A percentile compares a stretch with the other conserved stretches of the same genome.
These are phyloP conservation scores for Halenospora varia DNA, from an alignment of 495 filamentous ascomycete genomes.

Conservation along the genomic window DNA sequence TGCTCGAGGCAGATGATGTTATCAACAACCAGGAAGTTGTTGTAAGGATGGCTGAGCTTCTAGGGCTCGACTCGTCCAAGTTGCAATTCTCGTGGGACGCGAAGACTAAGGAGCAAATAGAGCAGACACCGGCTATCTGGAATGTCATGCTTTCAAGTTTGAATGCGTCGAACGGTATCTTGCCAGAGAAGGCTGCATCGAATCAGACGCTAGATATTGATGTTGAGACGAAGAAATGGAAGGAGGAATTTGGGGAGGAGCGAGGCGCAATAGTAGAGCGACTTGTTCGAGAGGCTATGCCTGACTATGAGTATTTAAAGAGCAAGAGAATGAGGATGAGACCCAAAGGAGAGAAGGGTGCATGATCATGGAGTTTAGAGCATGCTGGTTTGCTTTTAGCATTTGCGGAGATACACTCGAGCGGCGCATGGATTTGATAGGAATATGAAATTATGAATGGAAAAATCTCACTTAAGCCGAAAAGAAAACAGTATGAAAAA, in stretches of 20 bases:
- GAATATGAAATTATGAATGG: too few species aligned
- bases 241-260: constrained; percentile 41
- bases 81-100: constrained; percentile 37
- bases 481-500: too few species aligned
- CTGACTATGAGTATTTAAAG: constrained; percentile 44
- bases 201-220: constrained; percentile 33
- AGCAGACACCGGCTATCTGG: neutral
- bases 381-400: too few species aligned
- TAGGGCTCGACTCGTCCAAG: constrained; percentile 31
- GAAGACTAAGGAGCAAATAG: constrained; percentile 17
- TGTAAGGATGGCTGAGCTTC: constrained; percentile 28
- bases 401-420: too few species aligned
- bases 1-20: constrained; percentile 45
- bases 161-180: constrained; percentile 31
- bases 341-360: neutral
- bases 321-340: constrained; percentile 26
- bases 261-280: constrained; percentile 30
- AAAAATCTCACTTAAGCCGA: too few species aligned
- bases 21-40: constrained; percentile 33
- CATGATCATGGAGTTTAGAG: neutral
- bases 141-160: constrained; percentile 31
- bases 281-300: constrained; percentile 37
- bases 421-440: too few species aligned
- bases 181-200: constrained; percentile 32
- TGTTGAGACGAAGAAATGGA: constrained; percentile 41